These are phyloP conservation scores for Fraxinus baroniana DNA, from an alignment of 305 asterid genomes.

Conservation along the genomic window DNA sequence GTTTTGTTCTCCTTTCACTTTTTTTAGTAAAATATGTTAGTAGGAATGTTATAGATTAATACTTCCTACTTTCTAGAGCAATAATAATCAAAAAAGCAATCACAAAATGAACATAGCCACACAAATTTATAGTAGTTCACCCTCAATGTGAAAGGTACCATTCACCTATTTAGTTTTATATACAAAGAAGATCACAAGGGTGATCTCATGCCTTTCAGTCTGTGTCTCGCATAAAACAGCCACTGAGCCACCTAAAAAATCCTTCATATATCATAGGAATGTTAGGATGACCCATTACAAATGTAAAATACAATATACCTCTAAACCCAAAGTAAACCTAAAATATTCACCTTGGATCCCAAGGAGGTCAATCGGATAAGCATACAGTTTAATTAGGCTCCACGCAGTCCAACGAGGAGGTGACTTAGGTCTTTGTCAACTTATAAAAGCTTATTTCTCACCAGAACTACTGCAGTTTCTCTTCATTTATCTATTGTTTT, in stretches of 20 bases:
- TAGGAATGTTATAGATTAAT: not conserved
- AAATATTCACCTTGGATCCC: not conserved
- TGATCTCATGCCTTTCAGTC: not conserved
- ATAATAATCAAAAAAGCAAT: not conserved
- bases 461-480: not conserved
- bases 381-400: not conserved
- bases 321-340: not conserved
- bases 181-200: not conserved
- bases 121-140: not conserved
- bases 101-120: not conserved
- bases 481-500: not conserved
- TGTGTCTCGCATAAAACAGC: not conserved
- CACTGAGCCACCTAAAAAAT: not conserved
- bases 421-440: not conserved
- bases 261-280: not conserved
- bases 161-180: not conserved
- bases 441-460: not conserved
- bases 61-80: not conserved
- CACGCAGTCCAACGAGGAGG: not conserved
- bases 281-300: not conserved
- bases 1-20: not conserved
- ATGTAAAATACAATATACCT: not conserved
- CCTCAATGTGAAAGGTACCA: not conserved
- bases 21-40: not conserved
- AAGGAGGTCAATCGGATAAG: not conserved